Evolutionary conservation across 108 stramenopile species (phyloP), one percentile per base, ranked within the genome.

Genomic region (Nannochloropsis salina): DNA sequence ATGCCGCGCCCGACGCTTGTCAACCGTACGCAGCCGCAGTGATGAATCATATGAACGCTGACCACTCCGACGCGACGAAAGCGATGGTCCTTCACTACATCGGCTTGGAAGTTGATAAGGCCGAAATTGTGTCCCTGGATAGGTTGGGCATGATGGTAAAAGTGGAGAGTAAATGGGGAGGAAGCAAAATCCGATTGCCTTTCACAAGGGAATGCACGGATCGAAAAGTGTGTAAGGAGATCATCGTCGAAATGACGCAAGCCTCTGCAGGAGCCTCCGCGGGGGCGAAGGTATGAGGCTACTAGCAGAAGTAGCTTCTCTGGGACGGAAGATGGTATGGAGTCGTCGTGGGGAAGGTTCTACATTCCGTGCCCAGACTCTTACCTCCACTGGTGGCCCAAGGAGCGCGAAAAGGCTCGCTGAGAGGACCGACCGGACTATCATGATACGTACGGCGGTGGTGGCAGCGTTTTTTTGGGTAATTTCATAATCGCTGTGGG

Each of bases 1-100:
- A 85, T 5, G 93, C 96, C 9, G 45, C 91, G 79, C 95, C 95
- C 6, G 97, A 98, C 90, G 91, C 96, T 11, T 88, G 96, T 22
- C 82, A 91, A 42, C 94, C 86, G 41, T 96, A 96, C 86, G 95
- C 95, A 18, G 84, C 84, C 0, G 89, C 89, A 42, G 92, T 98
- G 88, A 94, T 94, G 74, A 47, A 82, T 18, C 97, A 98, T 92
- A 98, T 98, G 97, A 98, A 98, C 90, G 96, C 95, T 5, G 97
- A 98, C 91, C 97, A 98, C 83, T 86, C 86, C 84, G 88, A 87
- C 2, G 90, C 94, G 5, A 95, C 96, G 2, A 93, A 94, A 85
- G 95, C 95, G 47, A 97, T 97, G 94, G 90, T 97, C 42, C 86
- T 93, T 41, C 91, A 93, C 85, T 93, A 93, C 83, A 92, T 96